Evolutionary conservation across 2,329 filamentous ascomycete genomes (phyloP), one percentile per base, ranked within the genome.

Genomic region (Clarireedia paspali): DNA sequence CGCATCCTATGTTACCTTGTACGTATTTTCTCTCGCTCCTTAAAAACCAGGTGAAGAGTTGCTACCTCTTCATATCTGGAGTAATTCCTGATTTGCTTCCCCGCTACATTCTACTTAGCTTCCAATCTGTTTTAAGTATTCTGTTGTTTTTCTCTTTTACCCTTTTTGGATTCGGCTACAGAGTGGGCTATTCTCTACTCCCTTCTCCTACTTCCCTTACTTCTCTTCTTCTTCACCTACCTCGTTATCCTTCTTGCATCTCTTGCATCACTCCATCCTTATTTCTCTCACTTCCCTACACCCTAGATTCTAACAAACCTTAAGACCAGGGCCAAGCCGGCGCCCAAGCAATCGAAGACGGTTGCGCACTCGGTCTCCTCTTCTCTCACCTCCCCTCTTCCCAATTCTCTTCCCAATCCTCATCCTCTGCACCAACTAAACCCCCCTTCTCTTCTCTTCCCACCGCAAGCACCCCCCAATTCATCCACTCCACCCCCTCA

Each of bases 321-420:
- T 9, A 5, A 55, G 53, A 82, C 58, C 80, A 83, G 68, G 82
- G 78, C 0, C 82, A 85, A 64, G 84, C 83, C 3, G 84, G 77
- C 6, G 83, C 71, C 0, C 73, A 80, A 57, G 85, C 85, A 0
- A 86, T 88, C 42, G 85, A 89, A 65, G 85, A 89, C 59, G 84
- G 78, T 0, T 79, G 77, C 0, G 76, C 82, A 0, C 66, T 89
- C 1, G 76, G 53, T 2, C 9, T 51, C 6, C 27, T 55, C 3
- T 23, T 55, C 15, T 44, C 53, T 3, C 14, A 26, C 6, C 27
- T 50, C 9, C 15, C 26, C 45, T 14, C 20, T 15, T 17, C 14
- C 23, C 24, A 20, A 20, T 20, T 2, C 20, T 20, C 20, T 20
- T n/a, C 17, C 42, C 6, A 45, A 23, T 6, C 44, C 17, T 14